phyloP scores from a whole-genome alignment of 2,329 filamentous ascomycete genomes.

The Colletotrichum sp. region DNA sequence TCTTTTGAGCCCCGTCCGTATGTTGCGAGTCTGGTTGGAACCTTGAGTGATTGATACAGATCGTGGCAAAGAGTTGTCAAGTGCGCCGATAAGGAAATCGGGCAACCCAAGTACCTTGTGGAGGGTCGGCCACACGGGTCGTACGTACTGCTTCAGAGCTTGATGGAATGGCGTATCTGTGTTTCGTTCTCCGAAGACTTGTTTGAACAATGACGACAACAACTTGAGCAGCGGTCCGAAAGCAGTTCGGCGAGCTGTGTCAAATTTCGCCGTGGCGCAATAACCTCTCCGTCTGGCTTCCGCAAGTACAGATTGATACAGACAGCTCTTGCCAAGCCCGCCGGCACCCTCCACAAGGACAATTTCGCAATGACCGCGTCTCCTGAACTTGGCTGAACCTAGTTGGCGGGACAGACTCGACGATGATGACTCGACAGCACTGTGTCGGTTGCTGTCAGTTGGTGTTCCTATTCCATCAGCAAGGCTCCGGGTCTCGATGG shows the following conservation, averaged over 20 bases:
- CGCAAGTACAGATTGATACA: conserved; percentile 66
- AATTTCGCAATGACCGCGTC: conserved; percentile 68
- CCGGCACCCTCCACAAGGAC: conserved; percentile 65
- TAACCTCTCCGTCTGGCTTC: conserved; percentile 67
- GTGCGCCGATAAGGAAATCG: conserved; percentile 70
- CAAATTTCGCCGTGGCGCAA: conserved; percentile 70
- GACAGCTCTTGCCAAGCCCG: conserved; percentile 69
- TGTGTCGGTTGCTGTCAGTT: conserved; percentile 47
- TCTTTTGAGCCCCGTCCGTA: conserved; percentile 39
- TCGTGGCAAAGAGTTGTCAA: conserved; percentile 39
- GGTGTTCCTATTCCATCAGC: conserved; percentile 44
- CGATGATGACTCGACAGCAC: conserved; percentile 49
- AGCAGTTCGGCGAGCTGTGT: conserved; percentile 63
- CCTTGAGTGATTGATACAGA: conserved; percentile 42
- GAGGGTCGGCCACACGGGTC: conserved; percentile 68
- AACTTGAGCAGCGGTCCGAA: conserved; percentile 69
- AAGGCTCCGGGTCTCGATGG: conserved; percentile 51
- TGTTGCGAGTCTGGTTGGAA: conserved; percentile 32
- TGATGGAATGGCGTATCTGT: conserved; percentile 69
- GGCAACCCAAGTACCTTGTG: conserved; percentile 66
- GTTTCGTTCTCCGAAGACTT: conserved; percentile 70
- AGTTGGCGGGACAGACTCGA: conserved; percentile 59
- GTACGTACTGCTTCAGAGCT: conserved; percentile 64
- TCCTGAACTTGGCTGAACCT: conserved; percentile 62
- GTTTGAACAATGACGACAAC: conserved; percentile 70